Evolutionary conservation across 2,329 filamentous ascomycete species (phyloP).

Genomic region (Fusarium praegraminearum): DNA sequence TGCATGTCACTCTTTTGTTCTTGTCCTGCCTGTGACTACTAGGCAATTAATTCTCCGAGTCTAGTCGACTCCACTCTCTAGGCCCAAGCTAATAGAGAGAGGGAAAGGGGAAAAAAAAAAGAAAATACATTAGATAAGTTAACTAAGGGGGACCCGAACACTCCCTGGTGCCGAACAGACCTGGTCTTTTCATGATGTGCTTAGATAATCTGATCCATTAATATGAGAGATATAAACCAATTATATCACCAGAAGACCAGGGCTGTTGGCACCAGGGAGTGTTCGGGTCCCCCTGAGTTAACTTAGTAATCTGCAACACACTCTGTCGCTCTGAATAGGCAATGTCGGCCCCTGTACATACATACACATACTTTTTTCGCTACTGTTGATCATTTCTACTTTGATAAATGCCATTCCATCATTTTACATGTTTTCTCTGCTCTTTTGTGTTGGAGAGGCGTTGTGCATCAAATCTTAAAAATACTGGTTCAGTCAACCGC

Average conservation of each 20-base stretch:
- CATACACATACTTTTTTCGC: background rate
- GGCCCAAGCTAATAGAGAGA: constrained; percentile 2
- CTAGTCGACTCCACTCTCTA: constrained; percentile 17
- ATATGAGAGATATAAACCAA: too few species aligned
- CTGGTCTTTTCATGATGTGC: too few species aligned
- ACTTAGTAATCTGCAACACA: background rate
- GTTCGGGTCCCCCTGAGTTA: too few species aligned
- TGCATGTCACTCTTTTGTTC: background rate
- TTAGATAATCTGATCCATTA: too few species aligned
- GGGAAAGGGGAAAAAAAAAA: background rate
- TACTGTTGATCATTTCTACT: constrained; percentile 14
- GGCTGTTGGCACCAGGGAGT: too few species aligned
- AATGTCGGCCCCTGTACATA: background rate
- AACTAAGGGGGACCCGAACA: too few species aligned
- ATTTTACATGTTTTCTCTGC: constrained; percentile 2
- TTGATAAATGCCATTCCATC: constrained; percentile 14
- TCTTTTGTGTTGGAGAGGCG: background rate
- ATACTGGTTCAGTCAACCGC: background rate
- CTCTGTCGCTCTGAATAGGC: background rate
- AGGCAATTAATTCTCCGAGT: constrained; percentile 24
- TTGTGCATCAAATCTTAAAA: background rate
- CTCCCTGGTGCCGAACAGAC: too few species aligned
- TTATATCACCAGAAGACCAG: too few species aligned
- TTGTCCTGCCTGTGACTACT: background rate
- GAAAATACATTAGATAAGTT: background rate